Conservation (phyloP, 2,329 filamentous ascomycete genomes). For the Aspergillus flavus region DNA sequence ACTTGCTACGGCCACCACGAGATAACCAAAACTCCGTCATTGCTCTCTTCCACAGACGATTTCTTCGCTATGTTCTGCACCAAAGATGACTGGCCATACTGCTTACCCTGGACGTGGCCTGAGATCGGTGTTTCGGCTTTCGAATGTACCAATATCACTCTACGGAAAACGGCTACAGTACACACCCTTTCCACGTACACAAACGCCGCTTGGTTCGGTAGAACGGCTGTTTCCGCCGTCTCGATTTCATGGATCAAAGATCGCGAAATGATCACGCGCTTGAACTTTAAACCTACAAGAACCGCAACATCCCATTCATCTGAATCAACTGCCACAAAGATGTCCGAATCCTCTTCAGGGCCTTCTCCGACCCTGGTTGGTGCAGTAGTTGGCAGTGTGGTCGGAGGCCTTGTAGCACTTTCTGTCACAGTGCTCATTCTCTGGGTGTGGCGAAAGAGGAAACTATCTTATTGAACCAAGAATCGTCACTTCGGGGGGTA, state of each 20-base stretch:
- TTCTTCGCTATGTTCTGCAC: neutral
- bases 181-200: neutral
- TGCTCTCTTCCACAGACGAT: neutral
- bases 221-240: neutral
- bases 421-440: neutral
- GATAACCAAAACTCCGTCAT: neutral
- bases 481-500: accelerated
- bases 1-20: neutral
- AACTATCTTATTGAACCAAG: neutral
- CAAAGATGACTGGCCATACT: neutral
- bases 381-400: no score
- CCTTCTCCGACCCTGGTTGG: neutral
- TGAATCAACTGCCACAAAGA: no score
- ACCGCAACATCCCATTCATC: no score
- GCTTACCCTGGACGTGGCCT: neutral
- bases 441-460: neutral
- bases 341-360: no score
- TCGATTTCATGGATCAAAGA: neutral
- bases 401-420: neutral
- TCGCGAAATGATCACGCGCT: neutral
- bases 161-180: neutral
- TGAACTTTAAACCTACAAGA: neutral
- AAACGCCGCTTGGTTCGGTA: neutral
- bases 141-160: neutral
- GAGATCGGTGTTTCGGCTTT: neutral